A percentile compares a stretch with the other conserved stretches of the same genome.
phyloP scores from a whole-genome alignment of 1,284 basidiomycete genomes.

The Ganoderma lucidum region DNA sequence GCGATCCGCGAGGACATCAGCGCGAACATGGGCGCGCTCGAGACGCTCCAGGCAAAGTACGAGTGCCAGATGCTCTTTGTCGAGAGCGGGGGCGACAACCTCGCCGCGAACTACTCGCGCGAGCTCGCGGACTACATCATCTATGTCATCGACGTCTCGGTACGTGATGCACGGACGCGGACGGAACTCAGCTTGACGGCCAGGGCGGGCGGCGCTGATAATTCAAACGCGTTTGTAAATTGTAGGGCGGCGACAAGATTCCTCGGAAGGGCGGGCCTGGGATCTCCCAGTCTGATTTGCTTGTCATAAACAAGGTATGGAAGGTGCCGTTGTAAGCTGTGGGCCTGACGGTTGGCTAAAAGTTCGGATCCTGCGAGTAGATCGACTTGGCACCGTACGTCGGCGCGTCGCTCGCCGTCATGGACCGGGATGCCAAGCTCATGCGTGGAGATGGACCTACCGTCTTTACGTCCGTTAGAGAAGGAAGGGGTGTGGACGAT shows the following conservation, averaged over 20 bases:
- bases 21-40: constrained; percentile 95
- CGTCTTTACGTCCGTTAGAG: constrained; percentile 88
- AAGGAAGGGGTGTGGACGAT: constrained; percentile 84
- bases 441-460: constrained; percentile 98
- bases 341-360: too few species aligned
- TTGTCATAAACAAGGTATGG: constrained; percentile 93
- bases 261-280: constrained; percentile 98
- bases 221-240: not conserved
- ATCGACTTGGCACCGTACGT: constrained; percentile 94
- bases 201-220: not conserved
- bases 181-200: not conserved
- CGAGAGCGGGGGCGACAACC: constrained; percentile 96
- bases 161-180: constrained; percentile 35
- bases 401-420: constrained; percentile 92
- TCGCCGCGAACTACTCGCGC: constrained; percentile 95
- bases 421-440: constrained; percentile 91
- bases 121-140: constrained; percentile 98
- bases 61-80: constrained; percentile 89
- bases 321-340: not conserved
- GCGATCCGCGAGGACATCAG: constrained; percentile 98
- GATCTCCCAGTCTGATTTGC: constrained; percentile 93
- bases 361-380: constrained; percentile 48
- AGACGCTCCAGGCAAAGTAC: constrained; percentile 93
- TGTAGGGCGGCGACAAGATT: constrained; percentile 94
- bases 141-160: constrained; percentile 89